A percentile compares a stretch with the other conserved stretches of the same genome.
phyloP scores from a whole-genome alignment of 768 basidiomycete genomes.

The Sporobolomyces phaffii region DNA sequence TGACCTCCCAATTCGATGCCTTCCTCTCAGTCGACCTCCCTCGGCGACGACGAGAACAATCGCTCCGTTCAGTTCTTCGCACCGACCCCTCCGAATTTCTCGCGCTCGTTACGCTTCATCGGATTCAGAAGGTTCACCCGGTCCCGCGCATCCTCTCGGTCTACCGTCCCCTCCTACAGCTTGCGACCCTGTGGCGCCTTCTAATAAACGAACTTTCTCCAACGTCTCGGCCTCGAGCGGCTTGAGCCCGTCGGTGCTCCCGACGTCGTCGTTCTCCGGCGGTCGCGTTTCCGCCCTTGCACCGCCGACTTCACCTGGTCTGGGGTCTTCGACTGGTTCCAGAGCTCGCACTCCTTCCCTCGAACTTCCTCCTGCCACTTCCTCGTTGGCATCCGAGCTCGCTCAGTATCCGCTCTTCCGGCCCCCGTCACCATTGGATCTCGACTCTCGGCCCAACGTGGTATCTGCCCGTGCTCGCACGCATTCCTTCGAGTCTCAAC shows the following conservation, averaged over 20 bases:
- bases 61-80: slow-evolving; percentile 1
- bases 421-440: background rate
- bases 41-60: no score
- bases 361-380: background rate
- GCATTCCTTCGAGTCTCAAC: slow-evolving; percentile 13
- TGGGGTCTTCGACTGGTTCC: no score
- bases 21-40: no score
- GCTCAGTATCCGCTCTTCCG: slow-evolving; percentile 1
- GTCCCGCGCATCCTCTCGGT: background rate
- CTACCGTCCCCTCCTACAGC: background rate
- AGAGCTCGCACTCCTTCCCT: no score
- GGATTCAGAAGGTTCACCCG: background rate
- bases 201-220: slow-evolving; percentile 2
- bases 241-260: background rate
- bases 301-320: no score
- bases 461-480: background rate
- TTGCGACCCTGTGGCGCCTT: background rate
- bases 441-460: background rate
- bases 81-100: background rate
- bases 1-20: no score
- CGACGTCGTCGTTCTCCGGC: background rate
- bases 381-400: background rate
- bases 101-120: slow-evolving; percentile 11
- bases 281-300: no score
- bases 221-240: slow-evolving; percentile 7